phyloP scores from a whole-genome alignment of 805 yeast species.

The Candida methanosorbosa region DNA sequence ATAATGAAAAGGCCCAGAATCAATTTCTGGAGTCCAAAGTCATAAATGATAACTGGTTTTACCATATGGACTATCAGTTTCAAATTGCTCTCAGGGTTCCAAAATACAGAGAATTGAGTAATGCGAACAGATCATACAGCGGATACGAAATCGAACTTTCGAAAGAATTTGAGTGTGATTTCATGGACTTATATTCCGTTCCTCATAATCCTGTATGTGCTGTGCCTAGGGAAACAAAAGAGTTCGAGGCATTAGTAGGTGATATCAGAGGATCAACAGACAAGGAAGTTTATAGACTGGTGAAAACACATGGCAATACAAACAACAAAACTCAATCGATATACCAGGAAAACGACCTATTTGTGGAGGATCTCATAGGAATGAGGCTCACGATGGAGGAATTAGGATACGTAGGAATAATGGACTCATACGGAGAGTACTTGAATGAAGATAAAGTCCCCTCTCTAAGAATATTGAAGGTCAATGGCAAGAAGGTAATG shows the following conservation, averaged over 20 bases:
- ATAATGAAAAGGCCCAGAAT: no score
- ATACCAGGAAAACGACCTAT: constrained; percentile 21
- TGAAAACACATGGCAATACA: constrained; percentile 1
- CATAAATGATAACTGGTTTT: constrained; percentile 23
- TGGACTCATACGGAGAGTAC: constrained; percentile 31
- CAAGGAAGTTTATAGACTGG: background rate
- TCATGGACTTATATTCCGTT: constrained; percentile 13
- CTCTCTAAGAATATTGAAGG: constrained; percentile 4
- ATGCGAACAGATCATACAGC: no score
- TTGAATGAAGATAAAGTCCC: constrained; percentile 18
- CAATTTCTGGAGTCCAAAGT: background rate
- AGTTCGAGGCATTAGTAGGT: background rate
- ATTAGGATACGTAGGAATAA: constrained; percentile 25
- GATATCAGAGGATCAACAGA: constrained; percentile 1
- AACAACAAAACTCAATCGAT: no score
- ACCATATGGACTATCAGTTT: constrained; percentile 34
- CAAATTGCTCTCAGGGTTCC: constrained; percentile 35
- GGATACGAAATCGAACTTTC: constrained; percentile 8
- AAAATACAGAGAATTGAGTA: constrained; percentile 21
- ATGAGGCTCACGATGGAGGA: constrained; percentile 39
- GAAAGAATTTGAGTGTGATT: constrained; percentile 22
- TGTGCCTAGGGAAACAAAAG: background rate
- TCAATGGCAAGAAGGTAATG: constrained; percentile 3
- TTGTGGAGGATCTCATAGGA: constrained; percentile 32
- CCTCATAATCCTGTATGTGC: constrained; percentile 4